Conservation (phyloP, 257 asterid genomes). For the Solanum pimpinellifolium region DNA sequence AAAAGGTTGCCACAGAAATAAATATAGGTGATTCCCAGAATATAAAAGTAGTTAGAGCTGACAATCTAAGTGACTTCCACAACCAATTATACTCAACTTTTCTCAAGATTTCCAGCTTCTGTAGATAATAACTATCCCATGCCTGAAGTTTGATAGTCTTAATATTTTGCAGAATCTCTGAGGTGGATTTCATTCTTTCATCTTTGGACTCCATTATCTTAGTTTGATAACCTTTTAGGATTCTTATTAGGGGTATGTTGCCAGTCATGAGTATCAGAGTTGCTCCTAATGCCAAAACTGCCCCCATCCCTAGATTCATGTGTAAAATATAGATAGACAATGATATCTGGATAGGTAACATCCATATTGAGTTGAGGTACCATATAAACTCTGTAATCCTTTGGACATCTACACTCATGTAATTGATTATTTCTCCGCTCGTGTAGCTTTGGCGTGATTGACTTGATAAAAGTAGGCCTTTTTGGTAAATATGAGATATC, state of each 20-base stretch:
- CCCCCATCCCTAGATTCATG: slow-evolving; percentile 64
- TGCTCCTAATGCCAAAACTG: slow-evolving; percentile 60
- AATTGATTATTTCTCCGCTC: slow-evolving; percentile 82
- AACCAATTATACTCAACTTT: slow-evolving; percentile 64
- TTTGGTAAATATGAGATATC: slow-evolving; percentile 74
- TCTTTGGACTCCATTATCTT: slow-evolving; percentile 92
- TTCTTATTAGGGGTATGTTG: slow-evolving; percentile 67
- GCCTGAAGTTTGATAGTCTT: slow-evolving; percentile 92
- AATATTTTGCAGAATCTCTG: slow-evolving; percentile 74
- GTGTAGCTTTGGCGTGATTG: slow-evolving; percentile 67
- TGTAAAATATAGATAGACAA: slow-evolving; percentile 63
- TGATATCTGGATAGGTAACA: slow-evolving; percentile 80
- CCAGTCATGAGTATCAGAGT: slow-evolving; percentile 54
- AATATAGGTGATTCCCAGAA: slow-evolving; percentile 95
- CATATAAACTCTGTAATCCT: slow-evolving; percentile 83
- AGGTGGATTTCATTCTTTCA: slow-evolving; percentile 79
- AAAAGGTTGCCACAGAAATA: slow-evolving; percentile 71
- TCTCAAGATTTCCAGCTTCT: slow-evolving; percentile 44
- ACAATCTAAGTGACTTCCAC: slow-evolving; percentile 63
- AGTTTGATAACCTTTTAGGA: slow-evolving; percentile 56
- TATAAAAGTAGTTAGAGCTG: slow-evolving; percentile 53
- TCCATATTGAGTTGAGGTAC: slow-evolving; percentile 79
- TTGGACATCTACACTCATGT: slow-evolving; percentile 94
- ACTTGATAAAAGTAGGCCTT: slow-evolving; percentile 74
- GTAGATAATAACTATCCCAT: slow-evolving; percentile 68